Evolutionary conservation across 345 rosid species (phyloP).

Genomic region (Pistacia atlantica): DNA sequence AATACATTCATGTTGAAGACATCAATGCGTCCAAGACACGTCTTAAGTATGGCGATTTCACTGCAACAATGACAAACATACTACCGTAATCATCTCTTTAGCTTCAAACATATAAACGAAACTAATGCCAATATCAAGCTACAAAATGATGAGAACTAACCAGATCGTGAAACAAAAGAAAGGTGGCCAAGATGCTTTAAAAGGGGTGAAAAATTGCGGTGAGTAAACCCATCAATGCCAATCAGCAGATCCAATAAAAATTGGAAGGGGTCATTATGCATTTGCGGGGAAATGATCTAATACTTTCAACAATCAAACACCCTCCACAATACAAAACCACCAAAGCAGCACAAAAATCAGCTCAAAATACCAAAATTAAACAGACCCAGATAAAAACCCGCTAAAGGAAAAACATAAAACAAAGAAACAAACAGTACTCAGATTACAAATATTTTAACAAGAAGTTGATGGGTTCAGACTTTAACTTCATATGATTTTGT

Average conservation of each 20-base stretch:
- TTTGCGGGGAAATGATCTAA: not conserved
- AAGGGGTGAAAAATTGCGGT: constrained; percentile 26
- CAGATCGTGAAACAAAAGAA: constrained; percentile 38
- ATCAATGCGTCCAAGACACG: constrained; percentile 33
- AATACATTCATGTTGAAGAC: constrained; percentile 17
- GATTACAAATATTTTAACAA: not conserved
- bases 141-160: constrained; percentile 22
- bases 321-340: no score
- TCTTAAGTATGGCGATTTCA: constrained; percentile 41
- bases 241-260: not conserved
- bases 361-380: constrained; percentile 26
- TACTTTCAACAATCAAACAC: no score
- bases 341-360: constrained; percentile 22
- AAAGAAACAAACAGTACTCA: constrained; percentile 21
- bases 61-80: constrained; percentile 19
- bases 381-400: constrained; percentile 20
- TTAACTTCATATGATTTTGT: no score
- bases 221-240: constrained; percentile 27
- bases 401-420: constrained; percentile 5
- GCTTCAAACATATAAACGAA: no score
- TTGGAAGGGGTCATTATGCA: not conserved
- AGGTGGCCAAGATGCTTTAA: constrained; percentile 36
- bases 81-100: no score
- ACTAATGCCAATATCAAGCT: not conserved
- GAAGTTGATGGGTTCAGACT: no score